Evolutionary conservation across 768 basidiomycete species (phyloP), one percentile per base, ranked within the genome.

Genomic region (Dacryopinax spathularia): DNA sequence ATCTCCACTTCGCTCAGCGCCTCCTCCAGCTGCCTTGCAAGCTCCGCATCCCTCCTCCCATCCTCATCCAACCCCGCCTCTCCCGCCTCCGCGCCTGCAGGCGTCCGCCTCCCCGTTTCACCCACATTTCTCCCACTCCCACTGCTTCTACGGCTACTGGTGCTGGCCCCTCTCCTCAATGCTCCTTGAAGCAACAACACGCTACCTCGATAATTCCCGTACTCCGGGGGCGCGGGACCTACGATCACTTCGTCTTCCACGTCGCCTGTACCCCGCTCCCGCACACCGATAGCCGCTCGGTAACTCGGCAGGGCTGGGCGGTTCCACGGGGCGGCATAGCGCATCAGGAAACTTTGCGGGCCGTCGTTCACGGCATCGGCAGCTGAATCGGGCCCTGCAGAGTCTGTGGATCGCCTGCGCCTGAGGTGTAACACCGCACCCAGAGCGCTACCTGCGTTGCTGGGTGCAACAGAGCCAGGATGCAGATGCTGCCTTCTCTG

Each of bases 231-330:
- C 0, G 87, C 86, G 2, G 83, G 78, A 20, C 77, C 79, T 2
- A 85, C 86, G 64, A 87, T 88, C 35, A 80, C 71, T 69, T 82
- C 76, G 71, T 87, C 86, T 67, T 88, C 87, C 29, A 86, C 86
- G 71, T 88, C 87, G 39, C 86, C 87, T 2, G 87, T 88, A 6
- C 44, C 48, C 4, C 20, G 43, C 15, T 86, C 86, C 70, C 81
- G 83, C 66, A 85, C 80, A 7, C 82, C 80, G n/a, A 89, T 75
- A 1, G 83, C 81, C 20, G 85, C 83, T 2, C 84, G 85, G 69
- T 88, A 88, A 13, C 84, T 85, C 0, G 86, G 86, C 41, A 88
- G 74, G 13, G 85, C 80, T 1, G 84, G 85, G 25, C 86, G 77
- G 71, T 83, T 83, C 87, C 87, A 88, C 1, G 87, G 87, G 10